Evolutionary conservation across 2,329 filamentous ascomycete species (phyloP), one percentile per base, ranked within the genome.

Genomic region (Albifimbria verrucaria): DNA sequence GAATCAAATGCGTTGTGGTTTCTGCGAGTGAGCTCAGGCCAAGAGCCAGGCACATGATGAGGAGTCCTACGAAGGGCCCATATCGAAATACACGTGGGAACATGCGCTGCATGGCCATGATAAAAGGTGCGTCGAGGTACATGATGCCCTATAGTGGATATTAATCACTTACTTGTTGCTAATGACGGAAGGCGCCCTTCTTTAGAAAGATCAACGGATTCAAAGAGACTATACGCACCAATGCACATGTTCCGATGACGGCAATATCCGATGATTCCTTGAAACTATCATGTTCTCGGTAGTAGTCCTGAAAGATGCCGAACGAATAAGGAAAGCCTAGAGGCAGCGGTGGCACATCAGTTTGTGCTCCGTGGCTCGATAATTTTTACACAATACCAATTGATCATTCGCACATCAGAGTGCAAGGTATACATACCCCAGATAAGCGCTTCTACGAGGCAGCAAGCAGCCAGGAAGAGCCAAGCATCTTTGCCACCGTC

Each of bases 301-400:
- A 90, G 66, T 88, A 87, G 49, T 86, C 78, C 59, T 89, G 85
- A 62, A 90, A 89, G 22, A 90, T 77, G 43, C 87, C 87, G 64
- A 86, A 90, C 0, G 84, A 78, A 52, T 85, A 85, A 0, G 85
- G 82, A 52, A 89, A 88, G 2, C 86, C 85, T 88, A 41, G 0
- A 24, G 0, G n/a, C n/a, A n/a, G n/a, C n/a, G n/a, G n/a, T n/a
- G n/a, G n/a, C n/a, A n/a, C n/a, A n/a, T n/a, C n/a, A n/a, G n/a
- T n/a, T n/a, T n/a, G n/a, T n/a, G n/a, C n/a, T n/a, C n/a, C n/a
- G n/a, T n/a, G n/a, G n/a, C n/a, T n/a, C n/a, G n/a, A n/a, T n/a
- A n/a, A n/a, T n/a, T n/a, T n/a, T n/a, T n/a, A n/a, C n/a, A n/a
- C 3, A 7, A 15, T 11, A 17, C 39, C 4, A 26, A 3, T n/a